phyloP scores from a whole-genome alignment of 2,329 filamentous ascomycete genomes.

The Talaromyces sp. region DNA sequence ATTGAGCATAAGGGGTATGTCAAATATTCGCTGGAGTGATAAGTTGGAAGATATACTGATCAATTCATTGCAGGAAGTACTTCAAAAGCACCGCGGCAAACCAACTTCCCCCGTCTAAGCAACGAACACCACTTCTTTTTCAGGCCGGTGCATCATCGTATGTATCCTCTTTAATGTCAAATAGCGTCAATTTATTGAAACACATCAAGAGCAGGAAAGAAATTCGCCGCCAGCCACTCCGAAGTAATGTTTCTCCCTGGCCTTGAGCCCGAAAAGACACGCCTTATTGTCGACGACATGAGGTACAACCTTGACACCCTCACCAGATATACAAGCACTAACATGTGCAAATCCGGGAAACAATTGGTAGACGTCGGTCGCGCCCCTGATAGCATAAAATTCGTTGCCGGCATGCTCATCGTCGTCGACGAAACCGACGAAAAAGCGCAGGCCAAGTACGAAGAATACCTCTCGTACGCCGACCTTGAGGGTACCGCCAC shows the following conservation, averaged over 20 bases:
- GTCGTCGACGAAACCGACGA: constrained; percentile 46
- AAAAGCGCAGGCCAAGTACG: constrained; percentile 42
- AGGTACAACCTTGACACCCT: neutral
- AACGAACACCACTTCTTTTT: constrained; percentile 48
- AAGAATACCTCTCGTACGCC: constrained; percentile 42
- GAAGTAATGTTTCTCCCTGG: constrained; percentile 49
- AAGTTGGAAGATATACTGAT: neutral
- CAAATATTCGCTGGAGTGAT: constrained; percentile 34
- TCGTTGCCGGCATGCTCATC: constrained; percentile 44
- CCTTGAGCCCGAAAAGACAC: constrained; percentile 42
- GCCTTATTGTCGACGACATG: constrained; percentile 42
- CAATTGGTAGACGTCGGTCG: constrained; percentile 40
- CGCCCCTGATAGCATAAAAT: constrained; percentile 40
- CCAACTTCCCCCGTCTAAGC: constrained; percentile 35
- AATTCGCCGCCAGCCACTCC: constrained; percentile 44
- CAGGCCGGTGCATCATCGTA: constrained; percentile 46
- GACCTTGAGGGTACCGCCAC: constrained; percentile 45
- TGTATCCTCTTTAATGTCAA: neutral
- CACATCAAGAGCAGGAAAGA: constrained; percentile 36
- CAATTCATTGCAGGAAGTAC: constrained; percentile 6
- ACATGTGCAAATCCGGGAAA: constrained; percentile 20
- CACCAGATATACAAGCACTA: neutral
- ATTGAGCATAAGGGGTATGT: constrained; percentile 45
- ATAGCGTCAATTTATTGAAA: neutral
- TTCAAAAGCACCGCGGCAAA: constrained; percentile 37